Base-by-base conservation (phyloP, 129 eudicot species). In the Flaveria robusta region DNA sequence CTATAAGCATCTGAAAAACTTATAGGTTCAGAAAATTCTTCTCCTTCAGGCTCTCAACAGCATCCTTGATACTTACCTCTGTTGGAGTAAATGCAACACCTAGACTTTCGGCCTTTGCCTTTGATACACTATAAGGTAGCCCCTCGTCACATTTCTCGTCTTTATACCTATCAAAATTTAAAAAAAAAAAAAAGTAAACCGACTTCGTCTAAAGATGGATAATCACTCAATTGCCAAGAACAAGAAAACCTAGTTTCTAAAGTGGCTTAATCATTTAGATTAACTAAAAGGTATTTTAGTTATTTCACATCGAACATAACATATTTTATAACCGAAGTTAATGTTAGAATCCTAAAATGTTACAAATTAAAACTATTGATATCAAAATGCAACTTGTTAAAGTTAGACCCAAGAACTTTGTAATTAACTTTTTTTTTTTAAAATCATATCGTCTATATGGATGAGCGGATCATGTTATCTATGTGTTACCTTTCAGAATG, bases 31-130 rank as follows among this genome's bases (percentile, higher is more conserved):
- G 14, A 5, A 74, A 66, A 5, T 67, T 75, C 75, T 66, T 85
- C 74, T 79, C 82, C 55, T 65, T 82, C 34, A 85, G 31, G 79
- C 58, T 79, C 58, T 85, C 86, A 50, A 85, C 71, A 8, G 84
- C 82, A 51, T 85, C 86, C 74, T 79, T 85, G 46, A 85, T 60
- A 72, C 56, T 71, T 13, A 82, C 80, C 67, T 82, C 81, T 7
- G 82, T 4, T 12, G 82, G 82, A 67, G 76, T 85, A 67, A 74
- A 82, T 24, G 79, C 19, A 12, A 85, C 63, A 12, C 89, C 89
- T 69, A 85, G 66, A 31, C 77, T 56, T 71, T 75, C 71, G 10
- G 79, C 82, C 70, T 55, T 82, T 34, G 72, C 73, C 55, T 58
- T 75, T 5, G 89, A 85, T 31, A 85, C 76, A 42, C 56, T 16